Base-by-base conservation (phyloP, 805 yeast genomes). In the Myxozyma monticola region DNA sequence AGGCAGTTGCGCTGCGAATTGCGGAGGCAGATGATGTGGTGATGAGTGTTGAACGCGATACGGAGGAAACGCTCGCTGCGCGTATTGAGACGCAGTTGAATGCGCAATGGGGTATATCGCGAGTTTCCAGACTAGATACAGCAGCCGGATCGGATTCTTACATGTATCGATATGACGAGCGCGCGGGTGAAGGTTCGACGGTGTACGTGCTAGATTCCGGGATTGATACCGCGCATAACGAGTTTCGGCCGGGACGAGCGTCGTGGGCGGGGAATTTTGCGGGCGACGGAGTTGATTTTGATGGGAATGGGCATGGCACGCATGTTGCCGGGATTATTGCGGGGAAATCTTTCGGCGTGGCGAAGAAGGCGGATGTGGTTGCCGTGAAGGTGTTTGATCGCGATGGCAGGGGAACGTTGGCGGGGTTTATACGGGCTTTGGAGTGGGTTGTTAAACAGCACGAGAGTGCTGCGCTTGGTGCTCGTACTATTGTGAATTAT, bases 321-420 rank as follows among this genome's bases (percentile, higher is more conserved):
- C 96, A 89, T 66, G 87, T 95, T 73, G 95, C 96, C 17, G 97
- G 96, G 71, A 87, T 93, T 30, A 86, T 89, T 63, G 96, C 83
- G 44, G 85, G 93, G 22, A 74, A 75, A 56, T 72, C 79, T 46
- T 86, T 83, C 59, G 96, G 96, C 72, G 86, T 88, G 49, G 89
- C 95, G 49, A 88, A 88, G 70, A 75, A 79, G 45, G 93, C 89
- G 8, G 75, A 82, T 18, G 68, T 88, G 48, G 88, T 84, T 62
- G 95, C 95, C 25, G 86, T 88, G 54, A 86, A 88, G 66, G 95
- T 48, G 14, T 76, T 88, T 69, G 81, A 84, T 71, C 80, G 87
- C 21, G 81, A 84, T 65, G 95, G 95, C 60, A 80, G 88, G 6
- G 95, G 95, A 65, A 71, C 86, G 38, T 83, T 84, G 85, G 79